Evolutionary conservation across 2,329 filamentous ascomycete species (phyloP), one percentile per base, ranked within the genome.

Genomic region (Macroventuria anomochaeta): DNA sequence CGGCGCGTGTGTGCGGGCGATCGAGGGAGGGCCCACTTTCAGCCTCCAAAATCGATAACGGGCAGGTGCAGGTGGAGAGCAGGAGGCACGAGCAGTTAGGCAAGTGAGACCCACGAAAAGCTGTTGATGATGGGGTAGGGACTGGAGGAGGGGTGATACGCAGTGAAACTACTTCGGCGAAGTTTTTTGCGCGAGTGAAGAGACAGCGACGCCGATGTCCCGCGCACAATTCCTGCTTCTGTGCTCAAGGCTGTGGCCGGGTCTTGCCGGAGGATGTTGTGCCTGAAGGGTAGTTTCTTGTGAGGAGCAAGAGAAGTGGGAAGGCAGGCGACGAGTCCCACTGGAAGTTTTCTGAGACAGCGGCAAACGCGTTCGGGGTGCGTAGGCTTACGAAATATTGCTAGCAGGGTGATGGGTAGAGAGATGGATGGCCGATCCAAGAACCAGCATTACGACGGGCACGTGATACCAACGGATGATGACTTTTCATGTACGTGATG

Each of bases 61-160:
- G 66, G 65, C 68, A 71, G 70, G 67, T 69, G 69, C 69, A 71
- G 69, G 61, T 55, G 48, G 59, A 54, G 53, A 65, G 66, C 68
- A 67, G 66, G 62, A 69, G 66, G 66, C 60, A 70, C 66, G 69
- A 54, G 69, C 67, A 64, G 54, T 55, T 46, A 37, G 52, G 31
- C 34, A 54, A 18, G 33, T 54, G 41, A 63, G 59, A 61, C 66
- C 58, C 64, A 63, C 63, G 65, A 61, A 55, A 47, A 61, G 55
- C 31, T 49, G 61, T 46, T 50, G 51, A 28, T 33, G 46, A 55
- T 55, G 59, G 53, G 51, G 55, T 52, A 52, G 37, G 43, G 53
- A 47, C 42, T 57, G 60, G 61, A 53, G 53, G 59, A 57, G 61
- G 53, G 59, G 57, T 52, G 48, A 57, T 51, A 54, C 54, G 55